phyloP scores from a whole-genome alignment of 371 early-diverging fungal species.

The Rhizomucor miehei region DNA sequence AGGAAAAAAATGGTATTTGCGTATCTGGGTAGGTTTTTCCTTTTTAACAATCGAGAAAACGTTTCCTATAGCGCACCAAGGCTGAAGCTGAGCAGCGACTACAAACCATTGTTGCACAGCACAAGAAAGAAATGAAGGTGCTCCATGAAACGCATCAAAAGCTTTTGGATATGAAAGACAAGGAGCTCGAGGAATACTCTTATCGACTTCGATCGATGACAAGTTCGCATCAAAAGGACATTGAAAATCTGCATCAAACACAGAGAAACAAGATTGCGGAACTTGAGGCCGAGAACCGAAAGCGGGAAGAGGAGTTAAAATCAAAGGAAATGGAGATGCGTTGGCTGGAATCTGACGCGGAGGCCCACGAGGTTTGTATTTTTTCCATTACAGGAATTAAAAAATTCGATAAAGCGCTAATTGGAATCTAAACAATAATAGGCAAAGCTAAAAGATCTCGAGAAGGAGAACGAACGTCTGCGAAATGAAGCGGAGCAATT shows the following conservation, averaged over 20 bases:
- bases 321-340: constrained; percentile 37
- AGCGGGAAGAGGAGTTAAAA: constrained; percentile 32
- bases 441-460: constrained; percentile 30
- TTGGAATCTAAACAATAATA: constrained; percentile 7
- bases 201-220: constrained; percentile 39
- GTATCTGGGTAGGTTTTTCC: no score
- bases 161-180: constrained; percentile 44
- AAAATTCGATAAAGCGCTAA: background rate
- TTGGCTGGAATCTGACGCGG: constrained; percentile 40
- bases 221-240: constrained; percentile 35
- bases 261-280: constrained; percentile 29
- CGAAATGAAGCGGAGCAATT: constrained; percentile 21
- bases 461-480: constrained; percentile 33
- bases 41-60: no score
- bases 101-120: constrained; percentile 35
- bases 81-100: constrained; percentile 14
- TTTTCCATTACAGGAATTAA: constrained; percentile 4
- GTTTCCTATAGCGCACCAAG: constrained; percentile 2
- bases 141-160: constrained; percentile 43
- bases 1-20: background rate
- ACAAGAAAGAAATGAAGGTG: constrained; percentile 42
- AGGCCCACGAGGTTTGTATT: constrained; percentile 44
- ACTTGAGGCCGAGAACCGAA: constrained; percentile 26
- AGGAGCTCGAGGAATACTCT: constrained; percentile 39
- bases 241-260: constrained; percentile 37